Evolutionary conservation across 169 alveolate species (phyloP).

Genomic region (Plasmodium coatneyi): DNA sequence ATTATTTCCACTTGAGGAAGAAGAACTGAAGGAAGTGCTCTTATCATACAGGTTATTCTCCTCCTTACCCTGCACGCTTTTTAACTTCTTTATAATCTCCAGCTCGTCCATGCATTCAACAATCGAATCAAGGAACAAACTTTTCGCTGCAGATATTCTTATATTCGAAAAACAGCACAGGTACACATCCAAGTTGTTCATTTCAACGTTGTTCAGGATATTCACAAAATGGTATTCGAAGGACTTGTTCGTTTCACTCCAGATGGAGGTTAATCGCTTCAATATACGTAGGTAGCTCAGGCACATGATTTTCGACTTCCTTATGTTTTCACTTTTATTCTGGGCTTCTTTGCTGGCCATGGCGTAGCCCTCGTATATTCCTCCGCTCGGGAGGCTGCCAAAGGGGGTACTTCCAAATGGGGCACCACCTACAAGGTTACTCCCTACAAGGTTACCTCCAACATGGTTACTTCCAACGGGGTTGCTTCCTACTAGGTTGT

Average conservation of each 20-base stretch:
- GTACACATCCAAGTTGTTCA: slow-evolving; percentile 40
- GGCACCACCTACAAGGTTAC: not conserved
- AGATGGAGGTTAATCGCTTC: slow-evolving; percentile 25
- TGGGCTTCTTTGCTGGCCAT: slow-evolving; percentile 1
- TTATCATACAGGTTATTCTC: not conserved
- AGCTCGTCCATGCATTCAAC: slow-evolving; percentile 55
- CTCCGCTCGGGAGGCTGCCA: not conserved
- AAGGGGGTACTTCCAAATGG: not conserved
- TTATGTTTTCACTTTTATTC: slow-evolving; percentile 15
- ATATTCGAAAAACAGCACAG: slow-evolving; percentile 59
- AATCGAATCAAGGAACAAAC: slow-evolving; percentile 33
- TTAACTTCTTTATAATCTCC: slow-evolving; percentile 46
- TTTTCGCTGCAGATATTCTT: slow-evolving; percentile 27
- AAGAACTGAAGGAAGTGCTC: not conserved
- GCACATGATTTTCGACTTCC: slow-evolving; percentile 25
- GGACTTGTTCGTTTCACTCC: slow-evolving; percentile 50
- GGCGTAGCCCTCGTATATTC: not conserved
- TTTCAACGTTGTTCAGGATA: slow-evolving; percentile 27
- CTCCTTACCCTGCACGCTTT: slow-evolving; percentile 8
- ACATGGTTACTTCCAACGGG: not conserved
- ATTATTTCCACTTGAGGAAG: not conserved
- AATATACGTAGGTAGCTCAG: slow-evolving; percentile 47
- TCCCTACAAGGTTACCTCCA: not conserved
- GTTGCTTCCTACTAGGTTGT: not conserved
- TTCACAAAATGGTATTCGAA: slow-evolving; percentile 66